phyloP scores from a whole-genome alignment of 2,329 filamentous ascomycete genomes.

The Cryphonectria carpinicola region DNA sequence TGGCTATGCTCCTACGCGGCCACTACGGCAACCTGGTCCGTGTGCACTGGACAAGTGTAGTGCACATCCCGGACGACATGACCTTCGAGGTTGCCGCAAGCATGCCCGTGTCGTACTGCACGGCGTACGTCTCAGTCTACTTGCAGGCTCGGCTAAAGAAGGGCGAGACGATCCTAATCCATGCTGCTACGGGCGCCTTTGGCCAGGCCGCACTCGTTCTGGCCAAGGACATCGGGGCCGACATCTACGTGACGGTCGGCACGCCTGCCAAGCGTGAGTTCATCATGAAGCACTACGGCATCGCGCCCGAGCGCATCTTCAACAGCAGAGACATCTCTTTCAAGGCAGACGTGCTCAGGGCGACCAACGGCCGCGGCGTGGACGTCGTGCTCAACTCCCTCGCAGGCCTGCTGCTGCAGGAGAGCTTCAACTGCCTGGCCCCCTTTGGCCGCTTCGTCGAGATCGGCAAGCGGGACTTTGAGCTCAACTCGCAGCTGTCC shows the following conservation, averaged over 20 bases:
- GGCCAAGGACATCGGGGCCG: conserved; percentile 30
- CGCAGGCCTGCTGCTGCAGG: conserved; percentile 35
- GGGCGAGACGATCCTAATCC: conserved; percentile 35
- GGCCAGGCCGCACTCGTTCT: conserved; percentile 26
- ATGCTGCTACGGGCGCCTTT: conserved; percentile 32
- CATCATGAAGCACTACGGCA: conserved; percentile 35
- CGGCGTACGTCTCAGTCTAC: conserved; percentile 35
- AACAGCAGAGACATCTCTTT: conserved; percentile 37
- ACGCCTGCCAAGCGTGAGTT: conserved; percentile 36
- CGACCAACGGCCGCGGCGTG: conserved; percentile 23
- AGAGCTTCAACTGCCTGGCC: conserved; percentile 40
- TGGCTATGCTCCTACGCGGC: conserved; percentile 18
- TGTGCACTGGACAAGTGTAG: conserved; percentile 15
- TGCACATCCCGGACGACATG: conserved; percentile 29
- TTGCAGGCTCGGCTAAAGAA: conserved; percentile 31
- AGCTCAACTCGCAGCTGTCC: conserved; percentile 40
- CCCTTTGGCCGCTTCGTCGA: conserved; percentile 41
- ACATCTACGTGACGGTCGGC: conserved; percentile 39
- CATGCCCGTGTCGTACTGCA: conserved; percentile 34
- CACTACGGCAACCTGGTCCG: conserved; percentile 26
- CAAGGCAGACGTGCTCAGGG: conserved; percentile 31
- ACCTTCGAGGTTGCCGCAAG: conserved; percentile 28
- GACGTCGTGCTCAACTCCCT: conserved; percentile 40
- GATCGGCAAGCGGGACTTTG: conserved; percentile 40
- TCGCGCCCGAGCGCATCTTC: conserved; percentile 39